These are phyloP conservation scores for Centrapalus pauciflorus DNA, from an alignment of 129 eudicot genomes.

Conservation along the genomic window DNA sequence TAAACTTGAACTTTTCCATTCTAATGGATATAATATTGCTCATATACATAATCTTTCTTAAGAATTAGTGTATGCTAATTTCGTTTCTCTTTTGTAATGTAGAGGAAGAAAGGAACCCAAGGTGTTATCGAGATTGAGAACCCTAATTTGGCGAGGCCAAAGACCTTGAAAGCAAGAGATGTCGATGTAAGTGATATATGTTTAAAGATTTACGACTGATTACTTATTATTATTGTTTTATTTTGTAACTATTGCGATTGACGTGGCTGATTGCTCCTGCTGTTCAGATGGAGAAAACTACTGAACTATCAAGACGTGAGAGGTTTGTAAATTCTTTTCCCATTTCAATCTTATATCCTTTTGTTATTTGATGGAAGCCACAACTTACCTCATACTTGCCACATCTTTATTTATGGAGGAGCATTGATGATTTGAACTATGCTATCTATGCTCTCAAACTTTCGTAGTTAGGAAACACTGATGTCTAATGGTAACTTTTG, in stretches of 20 bases:
- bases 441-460: not conserved
- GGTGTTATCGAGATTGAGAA: conserved; percentile 85
- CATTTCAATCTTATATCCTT: not conserved
- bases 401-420: not conserved
- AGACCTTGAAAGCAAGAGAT: conserved; percentile 85
- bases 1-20: not conserved
- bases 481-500: not conserved
- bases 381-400: not conserved
- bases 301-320: conserved; percentile 94
- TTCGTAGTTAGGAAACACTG: not conserved
- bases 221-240: too few species aligned
- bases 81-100: not conserved
- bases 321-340: conserved; percentile 45
- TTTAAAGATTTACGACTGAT: not conserved
- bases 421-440: not conserved
- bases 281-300: conserved; percentile 79
- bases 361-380: conserved; percentile 1
- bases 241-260: not conserved
- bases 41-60: not conserved
- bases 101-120: conserved; percentile 79
- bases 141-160: conserved; percentile 91
- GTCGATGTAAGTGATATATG: conserved; percentile 60
- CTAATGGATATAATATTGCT: not conserved
- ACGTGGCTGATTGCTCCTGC: not conserved
- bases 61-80: not conserved